Evolutionary conservation across 2,329 filamentous ascomycete genomes (phyloP), one percentile per base, ranked within the genome.

Genomic region (Tricladium varicosporioides): DNA sequence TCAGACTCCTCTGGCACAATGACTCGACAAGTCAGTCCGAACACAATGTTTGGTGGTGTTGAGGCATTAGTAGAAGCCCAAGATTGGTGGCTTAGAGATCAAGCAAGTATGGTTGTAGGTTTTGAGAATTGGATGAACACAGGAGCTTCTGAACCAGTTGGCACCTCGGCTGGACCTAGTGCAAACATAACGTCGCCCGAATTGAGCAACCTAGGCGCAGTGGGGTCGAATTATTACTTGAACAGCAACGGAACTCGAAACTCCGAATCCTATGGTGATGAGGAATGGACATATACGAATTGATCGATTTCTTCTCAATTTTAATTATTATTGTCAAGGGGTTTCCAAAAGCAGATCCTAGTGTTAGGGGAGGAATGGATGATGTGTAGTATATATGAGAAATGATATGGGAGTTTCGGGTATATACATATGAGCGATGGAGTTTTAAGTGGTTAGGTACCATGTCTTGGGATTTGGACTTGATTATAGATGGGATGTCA

Each of bases 1-100:
- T 59, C 60, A 22, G 32, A 31, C 15, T 47, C 51, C 7, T 59
- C 61, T 14, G 56, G 49, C 4, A 15, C 59, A 0, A 59, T 61
- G 27, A 63, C 63, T 1, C 49, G 67, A 27, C 78, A 79, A 9
- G 66, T 73, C 7, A 73, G 72, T 19, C 74, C 77, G 0, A 76
- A 75, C 9, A 77, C 79, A 10, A 74, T 84, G 51, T 86, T 87
- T 59, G 82, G 83, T 19, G 80, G 79, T 8, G 76, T 85, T 1
- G 82, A 86, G 36, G 80, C 81, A 46, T 70, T 88, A 5, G 77
- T 87, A 47, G 84, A 87, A 50, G 82, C 80, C 48, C 83, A 86
- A 59, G 81, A 87, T 63, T 85, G 81, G 82, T 86, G 83, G 76
- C 76, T 85, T 53, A 74, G 79, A 36, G 85, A 89, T 65, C 84